Evolutionary conservation across 2,329 filamentous ascomycete genomes (phyloP).

Genomic region (Drechslerella coelobrocha): DNA sequence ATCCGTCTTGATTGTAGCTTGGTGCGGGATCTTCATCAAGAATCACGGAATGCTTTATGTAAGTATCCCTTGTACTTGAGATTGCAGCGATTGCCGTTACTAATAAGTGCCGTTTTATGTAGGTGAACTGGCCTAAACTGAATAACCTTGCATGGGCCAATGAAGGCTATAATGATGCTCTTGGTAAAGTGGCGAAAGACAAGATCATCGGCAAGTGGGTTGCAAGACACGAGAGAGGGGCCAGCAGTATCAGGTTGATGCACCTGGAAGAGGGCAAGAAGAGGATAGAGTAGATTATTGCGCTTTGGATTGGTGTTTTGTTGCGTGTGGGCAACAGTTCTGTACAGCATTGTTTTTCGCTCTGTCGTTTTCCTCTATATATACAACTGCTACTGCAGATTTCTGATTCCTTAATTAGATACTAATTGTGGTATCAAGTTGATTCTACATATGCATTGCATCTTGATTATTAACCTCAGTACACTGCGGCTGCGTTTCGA

Average conservation of each 20-base stretch:
- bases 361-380: too few relatives aligned
- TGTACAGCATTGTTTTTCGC: background rate
- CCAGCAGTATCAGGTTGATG: slow-evolving; percentile 64
- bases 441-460: too few relatives aligned
- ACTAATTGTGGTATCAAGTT: too few relatives aligned
- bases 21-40: slow-evolving; percentile 78
- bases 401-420: too few relatives aligned
- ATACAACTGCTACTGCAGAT: too few relatives aligned
- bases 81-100: background rate
- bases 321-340: background rate
- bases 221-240: slow-evolving; percentile 75
- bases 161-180: slow-evolving; percentile 87
- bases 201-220: slow-evolving; percentile 70
- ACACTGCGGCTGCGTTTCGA: too few relatives aligned
- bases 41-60: slow-evolving; percentile 92
- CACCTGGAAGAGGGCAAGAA: slow-evolving; percentile 89
- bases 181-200: slow-evolving; percentile 81
- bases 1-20: slow-evolving; percentile 74
- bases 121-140: slow-evolving; percentile 99
- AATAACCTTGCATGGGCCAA: slow-evolving; percentile 85
- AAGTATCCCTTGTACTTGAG: slow-evolving; percentile 61
- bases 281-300: slow-evolving; percentile 79
- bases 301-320: background rate
- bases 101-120: slow-evolving; percentile 10
- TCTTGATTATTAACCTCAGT: too few relatives aligned